These are phyloP conservation scores for Physcomitrellopsis africana DNA, from an alignment of 225 moss, liverwort and hornwort species.

Conservation along the genomic window DNA sequence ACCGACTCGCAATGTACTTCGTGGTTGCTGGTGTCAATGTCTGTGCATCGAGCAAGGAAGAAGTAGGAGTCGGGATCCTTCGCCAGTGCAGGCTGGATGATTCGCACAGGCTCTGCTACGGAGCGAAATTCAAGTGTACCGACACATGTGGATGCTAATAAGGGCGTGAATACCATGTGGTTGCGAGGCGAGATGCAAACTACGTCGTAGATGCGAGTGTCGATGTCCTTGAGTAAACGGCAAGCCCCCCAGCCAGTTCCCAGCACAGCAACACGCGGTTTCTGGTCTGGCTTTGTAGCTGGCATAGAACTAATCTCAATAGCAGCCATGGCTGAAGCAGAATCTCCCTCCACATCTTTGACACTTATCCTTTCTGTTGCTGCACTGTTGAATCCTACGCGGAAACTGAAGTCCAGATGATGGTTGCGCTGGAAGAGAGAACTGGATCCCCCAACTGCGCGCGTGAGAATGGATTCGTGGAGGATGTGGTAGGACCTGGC, in stretches of 20 bases:
- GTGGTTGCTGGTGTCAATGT: conserved; percentile 53
- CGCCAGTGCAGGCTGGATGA: conserved; percentile 82
- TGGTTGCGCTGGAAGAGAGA: conserved; percentile 23
- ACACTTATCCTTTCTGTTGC: conserved; percentile 34
- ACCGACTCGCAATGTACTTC: conserved; percentile 72
- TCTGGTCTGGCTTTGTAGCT: conserved; percentile 57
- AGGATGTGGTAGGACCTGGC: conserved; percentile 20
- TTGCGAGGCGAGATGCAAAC: conserved; percentile 95
- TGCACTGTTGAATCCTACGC: conserved; percentile 30
- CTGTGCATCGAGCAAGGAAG: conserved; percentile 70
- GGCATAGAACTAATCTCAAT: conserved; percentile 26
- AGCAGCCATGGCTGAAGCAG: neutral
- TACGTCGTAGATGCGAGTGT: conserved; percentile 66
- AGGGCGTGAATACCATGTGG: conserved; percentile 96
- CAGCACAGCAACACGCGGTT: conserved; percentile 80
- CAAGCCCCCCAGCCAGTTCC: conserved; percentile 90
- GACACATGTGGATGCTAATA: conserved; percentile 82
- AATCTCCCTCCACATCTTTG: conserved; percentile 36
- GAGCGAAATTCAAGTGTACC: conserved; percentile 93
- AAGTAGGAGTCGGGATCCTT: conserved; percentile 60
- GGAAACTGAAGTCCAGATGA: conserved; percentile 14
- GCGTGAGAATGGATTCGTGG: conserved; percentile 12
- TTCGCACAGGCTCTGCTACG: conserved; percentile 84
- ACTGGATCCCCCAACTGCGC: conserved; percentile 22
- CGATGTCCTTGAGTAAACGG: conserved; percentile 76